Base-by-base conservation (phyloP, 805 yeast species). In the Yarrowia keelungensis region DNA sequence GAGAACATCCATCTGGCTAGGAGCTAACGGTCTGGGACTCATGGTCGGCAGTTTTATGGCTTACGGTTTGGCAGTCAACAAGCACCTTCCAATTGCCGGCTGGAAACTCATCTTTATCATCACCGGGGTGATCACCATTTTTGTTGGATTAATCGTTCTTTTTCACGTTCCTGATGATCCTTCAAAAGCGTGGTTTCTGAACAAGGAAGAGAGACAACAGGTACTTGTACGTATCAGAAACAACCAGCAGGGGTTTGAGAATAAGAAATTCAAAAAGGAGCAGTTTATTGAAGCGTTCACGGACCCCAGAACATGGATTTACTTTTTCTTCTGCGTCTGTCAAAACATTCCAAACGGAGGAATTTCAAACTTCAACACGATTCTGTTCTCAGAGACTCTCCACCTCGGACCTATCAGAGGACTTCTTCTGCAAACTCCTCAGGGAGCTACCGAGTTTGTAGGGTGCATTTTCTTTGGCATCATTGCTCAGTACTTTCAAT, bases 321-420 rank as follows among this genome's bases (percentile, higher is more conserved):
- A 49, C 54, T 49, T 49, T n/a, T 49, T 32, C 22, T 49, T 49
- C 14, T 49, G 39, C 14, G 39, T 49, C 14, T 32, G 54, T 8
- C 54, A 49, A 32, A 49, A 49, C 54, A 32, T 49, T 15, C 39
- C 54, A 11, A 49, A 49, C 8, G 54, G 54, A 15, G 54, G 54
- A 7, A 49, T 49, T 19, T 19, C 54, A 14, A 49, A 49, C 38
- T 49, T 49, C 54, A 49, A 49, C 54, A 49, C 54, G 7, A 47
- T 47, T 15, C 36, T 47, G 14, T 47, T 47, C 36, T 47, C 51
- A 5, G 51, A 47, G 11, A 47, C 51, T 5, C 51, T 47, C 8
- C 51, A 49, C 15, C 14, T 49, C 19, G 54, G 54, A 49, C 54
- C 54, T 0, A 9, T 15, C 11, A 16, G 39, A 15, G 54, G 54